Percentiles rank a stretch among this genome's conserved stretches.
Evolutionary conservation across 257 asterid genomes (phyloP).

Genomic region (Marsdenia floribunda): DNA sequence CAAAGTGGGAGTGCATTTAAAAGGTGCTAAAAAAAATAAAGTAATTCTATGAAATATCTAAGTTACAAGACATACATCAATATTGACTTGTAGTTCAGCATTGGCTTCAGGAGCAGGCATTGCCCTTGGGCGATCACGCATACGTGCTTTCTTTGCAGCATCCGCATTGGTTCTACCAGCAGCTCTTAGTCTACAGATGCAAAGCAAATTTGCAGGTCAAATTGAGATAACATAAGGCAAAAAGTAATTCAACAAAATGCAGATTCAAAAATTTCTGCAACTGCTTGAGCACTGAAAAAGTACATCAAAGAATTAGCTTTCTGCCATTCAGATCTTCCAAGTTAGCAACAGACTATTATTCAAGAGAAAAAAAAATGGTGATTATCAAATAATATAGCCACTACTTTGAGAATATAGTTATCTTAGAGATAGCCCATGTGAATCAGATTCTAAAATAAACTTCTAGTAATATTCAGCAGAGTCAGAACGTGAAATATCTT

Average conservation of each 20-base stretch:
- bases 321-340: background rate
- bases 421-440: background rate
- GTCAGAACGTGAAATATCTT: background rate
- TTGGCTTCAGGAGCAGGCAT: slow-evolving; percentile 83
- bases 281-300: background rate
- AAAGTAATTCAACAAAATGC: background rate
- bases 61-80: slow-evolving; percentile 64
- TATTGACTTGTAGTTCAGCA: slow-evolving; percentile 76
- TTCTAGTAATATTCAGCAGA: background rate
- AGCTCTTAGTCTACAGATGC: slow-evolving; percentile 49
- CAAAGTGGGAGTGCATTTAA: background rate
- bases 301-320: background rate
- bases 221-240: background rate
- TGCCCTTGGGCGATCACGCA: slow-evolving; percentile 61
- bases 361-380: background rate
- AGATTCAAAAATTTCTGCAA: slow-evolving; percentile 4
- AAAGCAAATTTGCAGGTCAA: slow-evolving; percentile 9
- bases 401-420: background rate
- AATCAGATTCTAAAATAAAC: background rate
- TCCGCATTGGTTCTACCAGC: slow-evolving; percentile 60
- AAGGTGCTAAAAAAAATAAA: background rate
- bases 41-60: too few relatives aligned
- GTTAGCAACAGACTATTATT: background rate
- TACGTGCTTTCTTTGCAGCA: slow-evolving; percentile 51
- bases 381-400: background rate